These are phyloP conservation scores for Emmonsia crescens DNA, from an alignment of 2,329 filamentous ascomycete genomes.

Conservation along the genomic window DNA sequence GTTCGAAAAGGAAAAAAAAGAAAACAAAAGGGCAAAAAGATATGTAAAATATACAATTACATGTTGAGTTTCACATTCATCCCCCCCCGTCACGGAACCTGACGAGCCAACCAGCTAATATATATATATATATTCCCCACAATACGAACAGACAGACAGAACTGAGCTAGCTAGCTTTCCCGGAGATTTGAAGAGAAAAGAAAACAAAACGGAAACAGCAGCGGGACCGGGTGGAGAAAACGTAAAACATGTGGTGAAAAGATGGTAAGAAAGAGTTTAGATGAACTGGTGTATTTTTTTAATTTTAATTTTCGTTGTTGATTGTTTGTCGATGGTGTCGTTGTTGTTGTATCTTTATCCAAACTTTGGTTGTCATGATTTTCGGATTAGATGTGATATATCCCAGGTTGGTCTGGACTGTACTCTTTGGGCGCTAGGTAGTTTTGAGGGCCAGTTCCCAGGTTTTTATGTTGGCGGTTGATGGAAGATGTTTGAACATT, in stretches of 20 bases:
- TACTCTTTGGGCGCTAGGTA: too few relatives aligned
- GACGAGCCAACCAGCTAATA: background rate
- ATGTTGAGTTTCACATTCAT: background rate
- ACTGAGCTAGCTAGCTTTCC: background rate
- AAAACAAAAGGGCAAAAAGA: background rate
- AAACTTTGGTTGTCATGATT: background rate
- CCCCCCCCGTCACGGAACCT: background rate
- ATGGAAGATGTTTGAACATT: conserved; percentile 11
- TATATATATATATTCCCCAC: background rate
- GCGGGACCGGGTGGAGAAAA: background rate
- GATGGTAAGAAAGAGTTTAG: background rate
- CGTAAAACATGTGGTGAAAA: background rate
- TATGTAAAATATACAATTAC: conserved; percentile 1
- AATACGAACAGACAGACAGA: background rate
- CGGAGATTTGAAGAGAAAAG: background rate
- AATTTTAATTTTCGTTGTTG: background rate
- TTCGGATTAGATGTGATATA: background rate
- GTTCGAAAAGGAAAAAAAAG: background rate
- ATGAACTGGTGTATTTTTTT: background rate
- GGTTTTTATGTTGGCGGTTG: background rate
- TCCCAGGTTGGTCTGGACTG: background rate
- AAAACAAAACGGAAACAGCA: background rate
- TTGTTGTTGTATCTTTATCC: background rate
- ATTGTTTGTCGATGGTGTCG: background rate
- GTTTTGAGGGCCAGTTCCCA: background rate